Evolutionary conservation across 805 yeast genomes (phyloP).

Genomic region (Brettanomyces bruxellensis): DNA sequence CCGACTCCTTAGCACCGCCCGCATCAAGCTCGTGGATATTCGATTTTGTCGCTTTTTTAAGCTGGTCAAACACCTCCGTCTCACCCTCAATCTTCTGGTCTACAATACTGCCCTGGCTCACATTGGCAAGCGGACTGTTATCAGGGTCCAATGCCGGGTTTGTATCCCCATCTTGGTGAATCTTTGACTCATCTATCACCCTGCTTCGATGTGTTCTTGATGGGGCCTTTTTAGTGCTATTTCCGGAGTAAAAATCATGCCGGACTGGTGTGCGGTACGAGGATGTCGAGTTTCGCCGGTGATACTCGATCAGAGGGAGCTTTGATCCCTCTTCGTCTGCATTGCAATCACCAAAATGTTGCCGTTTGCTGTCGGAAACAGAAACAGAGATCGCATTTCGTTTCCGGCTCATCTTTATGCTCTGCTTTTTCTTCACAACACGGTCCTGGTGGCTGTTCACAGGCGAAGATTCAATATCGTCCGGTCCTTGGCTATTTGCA

Average conservation of each 20-base stretch:
- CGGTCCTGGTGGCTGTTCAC: constrained; percentile 2
- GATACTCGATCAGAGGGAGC: too few species aligned
- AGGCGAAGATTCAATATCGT: constrained; percentile 3
- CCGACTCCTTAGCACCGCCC: constrained; percentile 14
- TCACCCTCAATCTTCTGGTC: constrained; percentile 20
- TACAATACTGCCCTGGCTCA: constrained; percentile 18
- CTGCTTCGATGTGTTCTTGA: constrained; percentile 1
- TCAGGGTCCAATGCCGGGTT: constrained; percentile 7
- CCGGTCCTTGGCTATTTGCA: background rate
- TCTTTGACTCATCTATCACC: constrained; percentile 1
- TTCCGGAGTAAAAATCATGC: background rate
- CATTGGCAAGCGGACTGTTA: constrained; percentile 24
- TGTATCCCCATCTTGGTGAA: background rate
- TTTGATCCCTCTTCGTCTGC: background rate
- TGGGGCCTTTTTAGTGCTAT: background rate
- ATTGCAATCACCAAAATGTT: background rate
- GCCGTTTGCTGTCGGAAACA: background rate
- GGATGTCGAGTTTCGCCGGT: background rate
- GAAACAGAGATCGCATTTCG: background rate
- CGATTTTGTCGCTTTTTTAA: constrained; percentile 5
- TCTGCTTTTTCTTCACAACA: background rate
- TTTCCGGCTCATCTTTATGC: background rate
- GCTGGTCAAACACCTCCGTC: constrained; percentile 17
- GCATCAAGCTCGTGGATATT: constrained; percentile 14
- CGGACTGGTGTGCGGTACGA: constrained; percentile 2